Base-by-base conservation (phyloP, 2,329 filamentous ascomycete genomes). In the Phaeosphaeriaceae sp. region DNA sequence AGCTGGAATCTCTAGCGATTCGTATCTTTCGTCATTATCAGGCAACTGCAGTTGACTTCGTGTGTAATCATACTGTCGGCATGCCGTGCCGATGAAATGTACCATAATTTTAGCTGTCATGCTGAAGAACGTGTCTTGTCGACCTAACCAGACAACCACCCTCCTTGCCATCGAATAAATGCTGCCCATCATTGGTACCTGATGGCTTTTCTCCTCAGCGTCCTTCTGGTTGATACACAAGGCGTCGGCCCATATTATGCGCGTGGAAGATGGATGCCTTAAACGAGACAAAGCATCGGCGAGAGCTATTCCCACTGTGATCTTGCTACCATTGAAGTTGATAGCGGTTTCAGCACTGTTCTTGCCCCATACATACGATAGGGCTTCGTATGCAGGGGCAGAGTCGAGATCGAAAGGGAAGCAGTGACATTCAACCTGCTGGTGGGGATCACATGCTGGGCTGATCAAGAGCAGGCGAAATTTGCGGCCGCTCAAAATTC, bases 111-210 rank as follows among this genome's bases (percentile, higher is more conserved):
- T 27, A 5, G 24, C 36, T 11, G 25, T 11, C 20, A 9, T 20
- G 21, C n/a, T 44, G 3, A 20, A 33, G 11, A 21, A 42, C 13
- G 20, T 17, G 49, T 36, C 6, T 33, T 25, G 1, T 54, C 33
- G 31, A 1, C 62, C 63, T 17, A 67, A 52, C 62, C 60, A 67
- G 10, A 65, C 54, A 44, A 65, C n/a, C 15, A 67, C 64, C 15
- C 48, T 41, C 9, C 13, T 46, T 36, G 64, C 64, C 3, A 45
- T 48, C 0, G 45, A 49, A 31, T 61, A 65, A 27, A 65, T 61
- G 5, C 51, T 41, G 10, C 58, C 40, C 64, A 67, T 65, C n/a
- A 63, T 25, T 13, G 54, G 52, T 2, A 67, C 46, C 51, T 65
- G 62, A 15, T 48, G n/a, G 15, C 33, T 52, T 19, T 54, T 63